Conservation (phyloP, 2,329 filamentous ascomycete genomes). For the Rugonectria rugulosa region DNA sequence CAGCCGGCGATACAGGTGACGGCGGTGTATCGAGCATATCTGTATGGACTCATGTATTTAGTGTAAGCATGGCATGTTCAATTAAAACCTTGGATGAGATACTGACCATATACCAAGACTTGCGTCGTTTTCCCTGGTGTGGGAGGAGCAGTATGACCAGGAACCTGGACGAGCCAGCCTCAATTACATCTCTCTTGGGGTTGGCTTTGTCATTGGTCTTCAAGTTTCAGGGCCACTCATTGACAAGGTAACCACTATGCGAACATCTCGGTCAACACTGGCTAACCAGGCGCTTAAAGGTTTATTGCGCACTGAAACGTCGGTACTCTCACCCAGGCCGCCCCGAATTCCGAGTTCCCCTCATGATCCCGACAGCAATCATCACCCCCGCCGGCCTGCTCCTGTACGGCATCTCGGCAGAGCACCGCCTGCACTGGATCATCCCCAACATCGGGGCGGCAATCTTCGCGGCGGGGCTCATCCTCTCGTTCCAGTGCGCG, state of each 20-base stretch:
- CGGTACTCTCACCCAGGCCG: slow-evolving; percentile 38
- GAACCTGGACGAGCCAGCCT: slow-evolving; percentile 56
- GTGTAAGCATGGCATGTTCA: slow-evolving; percentile 39
- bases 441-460: slow-evolving; percentile 65
- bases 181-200: slow-evolving; percentile 60
- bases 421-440: slow-evolving; percentile 55
- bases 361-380: slow-evolving; percentile 46
- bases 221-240: slow-evolving; percentile 55
- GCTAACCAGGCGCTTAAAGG: slow-evolving; percentile 20
- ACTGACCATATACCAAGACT: slow-evolving; percentile 40
- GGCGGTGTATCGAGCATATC: slow-evolving; percentile 56
- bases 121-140: slow-evolving; percentile 61
- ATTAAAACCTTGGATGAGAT: accelerated
- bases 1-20: slow-evolving; percentile 60
- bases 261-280: neutral
- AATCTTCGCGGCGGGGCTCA: slow-evolving; percentile 56
- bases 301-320: slow-evolving; percentile 38
- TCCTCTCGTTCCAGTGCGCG: slow-evolving; percentile 64
- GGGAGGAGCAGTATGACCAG: slow-evolving; percentile 55
- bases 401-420: slow-evolving; percentile 56
- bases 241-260: slow-evolving; percentile 46
- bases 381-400: slow-evolving; percentile 58
- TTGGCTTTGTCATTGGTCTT: slow-evolving; percentile 63
- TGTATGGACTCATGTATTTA: slow-evolving; percentile 63
- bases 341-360: slow-evolving; percentile 46